phyloP scores from a whole-genome alignment of 140 eudicot genomes.

The Cichorium intybus region DNA sequence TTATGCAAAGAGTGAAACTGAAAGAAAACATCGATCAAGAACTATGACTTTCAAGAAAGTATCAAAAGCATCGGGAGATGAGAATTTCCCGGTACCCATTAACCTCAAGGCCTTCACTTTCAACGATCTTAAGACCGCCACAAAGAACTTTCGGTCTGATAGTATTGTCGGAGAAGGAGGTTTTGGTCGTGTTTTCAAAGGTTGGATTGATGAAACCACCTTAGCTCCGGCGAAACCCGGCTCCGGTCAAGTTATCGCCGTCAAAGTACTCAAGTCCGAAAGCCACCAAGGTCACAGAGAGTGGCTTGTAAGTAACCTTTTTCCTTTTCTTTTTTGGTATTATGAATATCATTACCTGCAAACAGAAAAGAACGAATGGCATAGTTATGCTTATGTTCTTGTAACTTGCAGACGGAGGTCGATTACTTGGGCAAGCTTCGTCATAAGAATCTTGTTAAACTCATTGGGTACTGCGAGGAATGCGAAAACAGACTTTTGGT shows the following conservation, averaged over 20 bases:
- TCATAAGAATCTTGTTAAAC: constrained; percentile 69
- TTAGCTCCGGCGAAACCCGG: constrained; percentile 67
- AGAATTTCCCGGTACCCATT: constrained; percentile 17
- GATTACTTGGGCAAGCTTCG: constrained; percentile 68
- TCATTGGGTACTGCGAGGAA: constrained; percentile 74
- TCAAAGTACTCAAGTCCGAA: constrained; percentile 65
- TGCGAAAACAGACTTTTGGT: constrained; percentile 61
- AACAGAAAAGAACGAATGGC: not conserved
- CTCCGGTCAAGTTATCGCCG: constrained; percentile 64
- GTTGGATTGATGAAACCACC: constrained; percentile 71
- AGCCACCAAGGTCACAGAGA: constrained; percentile 83
- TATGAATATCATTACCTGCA: not conserved
- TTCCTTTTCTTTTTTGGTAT: not conserved
- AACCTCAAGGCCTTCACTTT: constrained; percentile 54
- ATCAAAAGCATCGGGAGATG: constrained; percentile 21
- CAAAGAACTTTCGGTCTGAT: constrained; percentile 65
- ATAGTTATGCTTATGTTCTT: not conserved
- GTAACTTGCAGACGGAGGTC: constrained; percentile 64
- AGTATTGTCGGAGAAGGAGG: constrained; percentile 85
- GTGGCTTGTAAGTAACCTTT: constrained; percentile 67
- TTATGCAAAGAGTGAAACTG: constrained; percentile 1
- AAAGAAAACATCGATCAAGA: constrained; percentile 22
- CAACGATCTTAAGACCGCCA: constrained; percentile 63
- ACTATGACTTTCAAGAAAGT: constrained; percentile 25
- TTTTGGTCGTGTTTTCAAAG: constrained; percentile 75